Evolutionary conservation across 805 yeast species (phyloP).

Genomic region (Pichia nanzhaoensis): DNA sequence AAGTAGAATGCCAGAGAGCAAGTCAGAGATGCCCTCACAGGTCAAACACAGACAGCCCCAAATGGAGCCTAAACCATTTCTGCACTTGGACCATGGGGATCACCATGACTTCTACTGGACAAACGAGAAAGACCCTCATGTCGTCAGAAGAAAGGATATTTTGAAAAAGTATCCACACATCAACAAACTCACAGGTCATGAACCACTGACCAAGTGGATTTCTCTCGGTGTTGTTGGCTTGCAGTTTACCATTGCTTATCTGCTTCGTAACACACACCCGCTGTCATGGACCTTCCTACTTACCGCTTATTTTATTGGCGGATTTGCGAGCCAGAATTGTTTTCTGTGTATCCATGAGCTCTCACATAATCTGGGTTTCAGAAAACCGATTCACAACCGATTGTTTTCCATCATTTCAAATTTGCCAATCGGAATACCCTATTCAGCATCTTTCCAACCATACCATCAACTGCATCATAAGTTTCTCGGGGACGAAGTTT

Average conservation of each 20-base stretch:
- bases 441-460: conserved; percentile 82
- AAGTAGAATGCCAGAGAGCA: too few species aligned
- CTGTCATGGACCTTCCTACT: conserved; percentile 48
- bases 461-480: conserved; percentile 91
- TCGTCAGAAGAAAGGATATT: conserved; percentile 63
- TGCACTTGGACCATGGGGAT: background rate
- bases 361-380: conserved; percentile 79
- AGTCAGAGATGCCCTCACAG: background rate
- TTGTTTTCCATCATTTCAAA: conserved; percentile 71
- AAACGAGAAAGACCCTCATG: conserved; percentile 73
- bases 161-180: conserved; percentile 74
- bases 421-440: conserved; percentile 85
- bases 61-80: too few species aligned
- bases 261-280: conserved; percentile 49
- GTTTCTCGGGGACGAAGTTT: conserved; percentile 74
- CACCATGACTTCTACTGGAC: conserved; percentile 74
- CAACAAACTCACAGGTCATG: conserved; percentile 74
- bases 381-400: conserved; percentile 68
- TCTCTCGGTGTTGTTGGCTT: conserved; percentile 55
- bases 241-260: conserved; percentile 63
- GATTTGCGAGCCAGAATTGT: conserved; percentile 76
- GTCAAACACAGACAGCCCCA: too few species aligned
- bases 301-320: conserved; percentile 75
- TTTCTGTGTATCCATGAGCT: conserved; percentile 87
- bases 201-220: conserved; percentile 77